Evolutionary conservation across 768 basidiomycete species (phyloP).

Genomic region (Phaeotremella skinneri): DNA sequence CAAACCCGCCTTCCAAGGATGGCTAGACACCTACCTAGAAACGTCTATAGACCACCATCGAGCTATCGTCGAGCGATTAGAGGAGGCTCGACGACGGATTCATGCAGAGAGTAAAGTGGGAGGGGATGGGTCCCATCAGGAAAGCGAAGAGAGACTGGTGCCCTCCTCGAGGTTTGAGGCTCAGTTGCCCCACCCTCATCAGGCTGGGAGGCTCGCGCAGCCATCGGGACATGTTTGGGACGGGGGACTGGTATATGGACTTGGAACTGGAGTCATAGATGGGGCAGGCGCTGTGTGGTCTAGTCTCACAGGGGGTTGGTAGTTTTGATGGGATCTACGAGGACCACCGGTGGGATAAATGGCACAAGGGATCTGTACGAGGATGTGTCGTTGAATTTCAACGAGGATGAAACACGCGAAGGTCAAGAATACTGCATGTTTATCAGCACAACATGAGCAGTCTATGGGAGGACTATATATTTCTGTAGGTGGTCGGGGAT

Average conservation of each 20-base stretch:
- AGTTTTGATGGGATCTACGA: too few species aligned
- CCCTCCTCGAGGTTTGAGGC: neutral
- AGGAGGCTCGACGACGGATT: neutral
- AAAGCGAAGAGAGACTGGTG: too few species aligned
- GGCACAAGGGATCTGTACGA: too few species aligned
- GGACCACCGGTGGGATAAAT: too few species aligned
- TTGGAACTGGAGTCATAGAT: neutral
- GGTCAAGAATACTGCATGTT: too few species aligned
- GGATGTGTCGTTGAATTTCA: too few species aligned
- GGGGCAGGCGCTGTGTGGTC: neutral
- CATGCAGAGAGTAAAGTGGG: too few species aligned
- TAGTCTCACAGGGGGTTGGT: neutral
- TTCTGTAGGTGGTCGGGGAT: constrained; percentile 83
- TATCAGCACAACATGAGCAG: too few species aligned
- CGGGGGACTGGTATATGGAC: neutral
- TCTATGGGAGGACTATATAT: constrained; percentile 68
- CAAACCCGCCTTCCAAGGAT: constrained; percentile 57
- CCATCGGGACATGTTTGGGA: neutral
- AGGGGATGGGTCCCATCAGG: too few species aligned
- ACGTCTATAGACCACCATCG: neutral
- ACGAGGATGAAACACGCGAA: too few species aligned
- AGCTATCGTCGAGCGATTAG: neutral
- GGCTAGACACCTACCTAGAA: constrained; percentile 31
- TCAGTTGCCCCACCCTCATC: neutral
- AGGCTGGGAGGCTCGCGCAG: neutral